phyloP scores from a whole-genome alignment of 345 rosid genomes.

The Brassica cretica region DNA sequence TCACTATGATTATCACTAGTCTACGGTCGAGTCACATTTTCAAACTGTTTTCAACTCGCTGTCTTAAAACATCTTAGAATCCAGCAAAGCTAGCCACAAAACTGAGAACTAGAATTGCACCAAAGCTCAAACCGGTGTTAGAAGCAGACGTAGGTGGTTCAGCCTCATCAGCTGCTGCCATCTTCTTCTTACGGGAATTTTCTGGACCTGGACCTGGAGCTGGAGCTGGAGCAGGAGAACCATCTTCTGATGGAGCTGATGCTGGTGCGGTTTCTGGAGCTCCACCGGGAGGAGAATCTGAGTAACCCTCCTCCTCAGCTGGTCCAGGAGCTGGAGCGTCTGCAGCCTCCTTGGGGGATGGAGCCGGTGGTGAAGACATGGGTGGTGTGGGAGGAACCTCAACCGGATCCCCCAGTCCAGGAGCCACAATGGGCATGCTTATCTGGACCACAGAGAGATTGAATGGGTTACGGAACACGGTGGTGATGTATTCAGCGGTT shows the following conservation, averaged over 20 bases:
- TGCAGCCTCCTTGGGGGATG: conserved; percentile 37
- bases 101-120: conserved; percentile 33
- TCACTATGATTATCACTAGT: background rate
- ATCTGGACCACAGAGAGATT: conserved; percentile 71
- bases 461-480: conserved; percentile 55
- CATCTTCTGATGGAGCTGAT: conserved; percentile 40
- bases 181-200: conserved; percentile 29
- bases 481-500: conserved; percentile 44
- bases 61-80: conserved; percentile 34
- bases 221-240: conserved; percentile 38
- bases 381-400: conserved; percentile 52
- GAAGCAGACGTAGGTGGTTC: conserved; percentile 45
- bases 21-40: conserved; percentile 5
- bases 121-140: conserved; percentile 24
- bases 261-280: conserved; percentile 43
- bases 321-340: conserved; percentile 41
- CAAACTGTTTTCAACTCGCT: background rate
- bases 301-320: conserved; percentile 27
- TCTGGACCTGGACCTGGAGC: conserved; percentile 36
- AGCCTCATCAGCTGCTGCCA: conserved; percentile 34
- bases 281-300: conserved; percentile 28
- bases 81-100: conserved; percentile 37
- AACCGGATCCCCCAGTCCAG: conserved; percentile 50
- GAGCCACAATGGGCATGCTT: conserved; percentile 58
- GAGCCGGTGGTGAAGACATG: conserved; percentile 40